These are phyloP conservation scores for Claviceps pazoutovae DNA, from an alignment of 2,329 filamentous ascomycete genomes.

Conservation along the genomic window DNA sequence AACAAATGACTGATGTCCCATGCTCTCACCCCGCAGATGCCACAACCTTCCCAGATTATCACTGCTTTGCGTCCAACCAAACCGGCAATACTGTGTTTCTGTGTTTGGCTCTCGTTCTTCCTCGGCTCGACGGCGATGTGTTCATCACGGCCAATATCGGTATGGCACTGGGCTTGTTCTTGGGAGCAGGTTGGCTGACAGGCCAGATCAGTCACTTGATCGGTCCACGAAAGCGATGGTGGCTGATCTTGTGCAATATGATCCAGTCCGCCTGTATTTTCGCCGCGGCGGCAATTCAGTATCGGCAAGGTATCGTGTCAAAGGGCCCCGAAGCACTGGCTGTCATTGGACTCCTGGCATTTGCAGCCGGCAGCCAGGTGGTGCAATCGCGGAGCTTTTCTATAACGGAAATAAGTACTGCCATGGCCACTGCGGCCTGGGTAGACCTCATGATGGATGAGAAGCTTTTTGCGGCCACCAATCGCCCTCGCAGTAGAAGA, in stretches of 20 bases:
- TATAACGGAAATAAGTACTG: constrained; percentile 48
- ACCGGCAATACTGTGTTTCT: constrained; percentile 52
- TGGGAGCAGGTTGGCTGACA: constrained; percentile 38
- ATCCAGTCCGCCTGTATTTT: constrained; percentile 43
- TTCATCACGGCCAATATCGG: constrained; percentile 42
- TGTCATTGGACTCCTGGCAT: constrained; percentile 37
- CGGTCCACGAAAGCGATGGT: constrained; percentile 35
- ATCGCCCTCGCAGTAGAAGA: constrained; percentile 35
- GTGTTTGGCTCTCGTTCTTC: constrained; percentile 34
- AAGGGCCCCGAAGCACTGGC: constrained; percentile 25
- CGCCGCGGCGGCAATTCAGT: constrained; percentile 34
- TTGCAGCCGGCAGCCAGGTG: constrained; percentile 44
- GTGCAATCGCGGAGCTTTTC: constrained; percentile 39
- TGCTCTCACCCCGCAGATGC: constrained; percentile 26
- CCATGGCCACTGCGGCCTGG: constrained; percentile 51
- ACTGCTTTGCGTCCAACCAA: constrained; percentile 50
- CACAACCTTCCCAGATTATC: constrained; percentile 45
- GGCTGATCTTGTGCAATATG: constrained; percentile 39
- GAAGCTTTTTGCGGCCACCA: constrained; percentile 29
- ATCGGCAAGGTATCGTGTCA: constrained; percentile 21
- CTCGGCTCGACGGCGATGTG: constrained; percentile 30
- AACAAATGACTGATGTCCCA: not conserved
- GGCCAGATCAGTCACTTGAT: constrained; percentile 42
- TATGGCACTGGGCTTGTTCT: constrained; percentile 39
- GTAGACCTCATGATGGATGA: constrained; percentile 45